Base-by-base conservation (phyloP, 176 grass and related monocot genomes). In the Carex scoparia region DNA sequence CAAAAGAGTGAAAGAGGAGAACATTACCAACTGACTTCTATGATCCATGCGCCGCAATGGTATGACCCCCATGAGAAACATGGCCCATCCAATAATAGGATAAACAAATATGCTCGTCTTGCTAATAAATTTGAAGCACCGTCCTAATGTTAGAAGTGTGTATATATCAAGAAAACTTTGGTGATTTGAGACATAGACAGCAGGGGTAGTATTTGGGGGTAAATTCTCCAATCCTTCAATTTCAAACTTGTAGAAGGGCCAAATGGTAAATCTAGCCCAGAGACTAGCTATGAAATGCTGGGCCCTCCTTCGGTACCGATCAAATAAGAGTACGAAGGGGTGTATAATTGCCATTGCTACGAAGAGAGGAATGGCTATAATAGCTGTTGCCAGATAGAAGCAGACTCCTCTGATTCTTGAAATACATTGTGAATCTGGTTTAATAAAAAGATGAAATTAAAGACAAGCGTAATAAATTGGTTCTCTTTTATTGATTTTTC, bases 111-210 rank as follows among this genome's bases (percentile, higher is more conserved):
- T 98, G 86, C 95, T 93, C 15, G 89, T 94, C 89, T 98, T 98
- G 95, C 95, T 98, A 84, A 98, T 98, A 88, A 98, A 88, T 79
- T 98, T 98, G 89, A 92, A 98, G 88, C 95, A 93, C 79, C 88
- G 89, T 27, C 92, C 91, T 73, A 94, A 83, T 42, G 93, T 92
- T 28, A 95, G 83, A 87, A 98, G 91, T 51, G 93, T 94, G 75
- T 98, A 95, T 57, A 94, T 95, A 84, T 98, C 95, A 86, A 98
- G 88, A 86, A 98, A 98, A 46, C 93, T 98, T 79, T 94, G 93
- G 64, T 98, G 95, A 78, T 98, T 98, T 18, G 95, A 94, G 56
- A 98, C 95, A 90, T 92, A 98, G 10, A 98, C 95, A 42, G 83
- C 88, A 80, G 95, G 88, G 27, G 44, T 87, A 56, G 32, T 91